Conservation (phyloP, 257 asterid genomes). For the Solanum okadae region DNA sequence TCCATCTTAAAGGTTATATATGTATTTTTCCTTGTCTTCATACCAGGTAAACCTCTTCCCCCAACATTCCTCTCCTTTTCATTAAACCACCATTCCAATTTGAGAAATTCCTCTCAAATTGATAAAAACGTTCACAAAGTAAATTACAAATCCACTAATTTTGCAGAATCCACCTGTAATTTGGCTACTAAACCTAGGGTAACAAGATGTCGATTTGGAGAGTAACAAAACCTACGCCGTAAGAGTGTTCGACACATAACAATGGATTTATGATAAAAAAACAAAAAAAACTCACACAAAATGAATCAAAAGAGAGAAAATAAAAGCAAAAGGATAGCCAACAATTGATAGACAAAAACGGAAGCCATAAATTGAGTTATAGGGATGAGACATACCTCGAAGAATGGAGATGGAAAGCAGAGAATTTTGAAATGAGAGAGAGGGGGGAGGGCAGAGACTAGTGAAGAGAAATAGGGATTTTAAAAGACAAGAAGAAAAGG, state of each 20-base stretch:
- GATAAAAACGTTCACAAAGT: not conserved
- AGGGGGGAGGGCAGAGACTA: not conserved
- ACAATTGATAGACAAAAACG: not conserved
- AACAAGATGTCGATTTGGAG: not conserved
- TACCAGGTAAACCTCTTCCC: not conserved
- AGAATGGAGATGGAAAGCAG: not conserved
- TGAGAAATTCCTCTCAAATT: not conserved
- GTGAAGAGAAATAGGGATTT: not conserved
- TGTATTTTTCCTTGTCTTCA: not conserved
- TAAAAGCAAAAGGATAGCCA: not conserved
- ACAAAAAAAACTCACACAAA: not conserved
- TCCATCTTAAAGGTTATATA: not conserved
- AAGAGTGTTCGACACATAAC: not conserved
- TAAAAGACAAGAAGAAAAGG: conserved; percentile 24
- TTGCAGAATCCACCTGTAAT: not conserved
- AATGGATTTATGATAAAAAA: not conserved
- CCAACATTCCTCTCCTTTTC: not conserved
- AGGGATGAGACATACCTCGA: not conserved
- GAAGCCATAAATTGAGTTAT: not conserved
- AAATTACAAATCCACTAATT: not conserved
- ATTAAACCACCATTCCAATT: not conserved
- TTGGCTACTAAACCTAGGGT: not conserved
- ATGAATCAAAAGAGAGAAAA: not conserved
- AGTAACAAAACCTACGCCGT: not conserved
- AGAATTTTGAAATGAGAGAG: not conserved